phyloP scores from a whole-genome alignment of 164 flowering plant species.

The Houttuynia cordata region DNA sequence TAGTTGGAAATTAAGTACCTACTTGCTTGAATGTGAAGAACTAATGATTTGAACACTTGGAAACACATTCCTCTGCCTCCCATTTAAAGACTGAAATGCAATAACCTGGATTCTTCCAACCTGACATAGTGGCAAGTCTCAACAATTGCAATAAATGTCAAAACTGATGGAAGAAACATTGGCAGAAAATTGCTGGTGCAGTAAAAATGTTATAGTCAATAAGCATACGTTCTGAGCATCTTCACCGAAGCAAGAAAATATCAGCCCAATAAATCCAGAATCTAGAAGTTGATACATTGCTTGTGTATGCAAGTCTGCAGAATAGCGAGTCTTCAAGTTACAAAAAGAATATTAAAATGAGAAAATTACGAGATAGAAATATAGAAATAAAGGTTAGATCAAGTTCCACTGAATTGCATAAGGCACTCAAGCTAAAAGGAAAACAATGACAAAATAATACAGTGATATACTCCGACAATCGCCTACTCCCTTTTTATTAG shows the following conservation, averaged over 20 bases:
- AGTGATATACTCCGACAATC: no score
- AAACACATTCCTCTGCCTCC: conserved; percentile 46
- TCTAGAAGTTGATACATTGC: conserved; percentile 96
- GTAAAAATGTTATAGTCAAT: no score
- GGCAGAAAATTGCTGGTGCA: no score
- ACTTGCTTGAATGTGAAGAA: conserved; percentile 27
- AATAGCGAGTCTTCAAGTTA: background rate
- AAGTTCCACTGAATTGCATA: background rate
- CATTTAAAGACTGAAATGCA: conserved; percentile 95
- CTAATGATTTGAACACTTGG: conserved; percentile 21
- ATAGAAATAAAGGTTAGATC: background rate
- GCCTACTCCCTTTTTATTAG: no score
- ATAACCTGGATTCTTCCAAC: conserved; percentile 95
- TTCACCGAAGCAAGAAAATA: conserved; percentile 97
- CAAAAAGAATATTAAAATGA: background rate
- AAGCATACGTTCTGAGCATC: conserved; percentile 65
- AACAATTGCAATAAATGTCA: no score
- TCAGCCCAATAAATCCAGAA: conserved; percentile 92
- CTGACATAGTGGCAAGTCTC: conserved; percentile 23
- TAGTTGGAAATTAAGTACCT: no score
- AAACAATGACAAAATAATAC: no score
- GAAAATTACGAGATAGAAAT: background rate
- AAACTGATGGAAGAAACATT: no score
- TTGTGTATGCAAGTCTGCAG: conserved; percentile 93
- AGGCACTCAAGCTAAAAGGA: no score